Percentiles rank a stretch among this genome's conserved stretches.
phyloP scores from a whole-genome alignment of 495 filamentous ascomycete species.

The Daldinia childiae region DNA sequence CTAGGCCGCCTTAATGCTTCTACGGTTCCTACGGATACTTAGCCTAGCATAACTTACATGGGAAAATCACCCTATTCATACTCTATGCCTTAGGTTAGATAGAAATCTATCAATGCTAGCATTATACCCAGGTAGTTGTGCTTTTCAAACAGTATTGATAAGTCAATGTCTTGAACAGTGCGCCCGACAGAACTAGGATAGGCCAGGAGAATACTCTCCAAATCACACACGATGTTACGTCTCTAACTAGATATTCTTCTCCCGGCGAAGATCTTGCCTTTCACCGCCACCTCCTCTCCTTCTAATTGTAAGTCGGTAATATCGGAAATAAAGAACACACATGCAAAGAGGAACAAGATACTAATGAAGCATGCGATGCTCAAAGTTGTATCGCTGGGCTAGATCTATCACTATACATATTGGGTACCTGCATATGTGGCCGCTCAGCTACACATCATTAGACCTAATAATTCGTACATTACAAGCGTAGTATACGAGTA shows the following conservation, averaged over 20 bases:
- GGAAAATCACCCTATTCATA: too few species aligned
- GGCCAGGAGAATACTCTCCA: neutral
- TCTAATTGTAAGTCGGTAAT: neutral
- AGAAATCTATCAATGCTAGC: too few species aligned
- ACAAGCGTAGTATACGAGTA: neutral
- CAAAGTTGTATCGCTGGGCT: neutral
- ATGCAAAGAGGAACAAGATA: neutral
- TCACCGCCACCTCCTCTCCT: neutral
- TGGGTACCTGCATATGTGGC: neutral
- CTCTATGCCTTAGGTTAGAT: too few species aligned
- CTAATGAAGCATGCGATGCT: neutral
- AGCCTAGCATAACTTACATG: too few species aligned
- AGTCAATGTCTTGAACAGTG: neutral
- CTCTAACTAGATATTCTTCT: neutral
- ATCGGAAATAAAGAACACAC: neutral
- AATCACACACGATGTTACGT: conserved; percentile 1
- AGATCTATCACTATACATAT: neutral
- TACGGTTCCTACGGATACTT: too few species aligned
- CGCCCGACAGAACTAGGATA: neutral
- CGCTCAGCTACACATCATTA: neutral
- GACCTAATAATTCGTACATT: neutral
- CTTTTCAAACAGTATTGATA: neutral
- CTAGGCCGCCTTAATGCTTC: too few species aligned
- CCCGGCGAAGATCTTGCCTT: neutral
- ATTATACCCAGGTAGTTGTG: too few species aligned